phyloP scores from a whole-genome alignment of 345 rosid genomes.

The Triadica sebifera region DNA sequence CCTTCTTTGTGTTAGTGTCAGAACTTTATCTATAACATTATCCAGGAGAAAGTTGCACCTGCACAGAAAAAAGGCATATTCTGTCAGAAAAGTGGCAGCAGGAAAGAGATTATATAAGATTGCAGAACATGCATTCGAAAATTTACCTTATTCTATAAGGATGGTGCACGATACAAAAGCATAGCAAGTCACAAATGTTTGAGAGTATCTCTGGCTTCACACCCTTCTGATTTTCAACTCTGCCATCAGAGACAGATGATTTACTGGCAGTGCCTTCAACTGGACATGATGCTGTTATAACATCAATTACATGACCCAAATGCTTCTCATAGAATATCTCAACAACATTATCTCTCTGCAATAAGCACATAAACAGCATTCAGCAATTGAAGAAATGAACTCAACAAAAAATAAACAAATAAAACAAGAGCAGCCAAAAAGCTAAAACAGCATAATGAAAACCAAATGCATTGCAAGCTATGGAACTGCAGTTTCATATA shows the following conservation, averaged over 20 bases:
- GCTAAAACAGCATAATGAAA: constrained; percentile 18
- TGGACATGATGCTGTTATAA: constrained; percentile 77
- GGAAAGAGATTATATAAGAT: constrained; percentile 11
- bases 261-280: constrained; percentile 35
- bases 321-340: constrained; percentile 97
- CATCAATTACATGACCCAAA: constrained; percentile 79
- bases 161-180: constrained; percentile 94
- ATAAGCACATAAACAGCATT: constrained; percentile 20
- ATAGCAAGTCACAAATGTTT: constrained; percentile 87
- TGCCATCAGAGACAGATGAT: constrained; percentile 43
- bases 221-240: constrained; percentile 40
- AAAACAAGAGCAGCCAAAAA: constrained; percentile 19
- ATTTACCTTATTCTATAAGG: constrained; percentile 87
- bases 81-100: constrained; percentile 14
- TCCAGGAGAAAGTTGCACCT: constrained; percentile 90
- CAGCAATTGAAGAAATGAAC: constrained; percentile 1
- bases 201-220: constrained; percentile 85
- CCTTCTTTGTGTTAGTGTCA: constrained; percentile 73
- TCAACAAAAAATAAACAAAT: neutral
- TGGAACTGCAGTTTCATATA: neutral
- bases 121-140: constrained; percentile 15
- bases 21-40: constrained; percentile 74
- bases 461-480: neutral
- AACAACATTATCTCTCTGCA: constrained; percentile 80
- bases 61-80: constrained; percentile 30